A percentile compares a stretch with the other conserved stretches of the same genome.
Evolutionary conservation across 768 basidiomycete genomes (phyloP).

Genomic region (Podaxis sp.): DNA sequence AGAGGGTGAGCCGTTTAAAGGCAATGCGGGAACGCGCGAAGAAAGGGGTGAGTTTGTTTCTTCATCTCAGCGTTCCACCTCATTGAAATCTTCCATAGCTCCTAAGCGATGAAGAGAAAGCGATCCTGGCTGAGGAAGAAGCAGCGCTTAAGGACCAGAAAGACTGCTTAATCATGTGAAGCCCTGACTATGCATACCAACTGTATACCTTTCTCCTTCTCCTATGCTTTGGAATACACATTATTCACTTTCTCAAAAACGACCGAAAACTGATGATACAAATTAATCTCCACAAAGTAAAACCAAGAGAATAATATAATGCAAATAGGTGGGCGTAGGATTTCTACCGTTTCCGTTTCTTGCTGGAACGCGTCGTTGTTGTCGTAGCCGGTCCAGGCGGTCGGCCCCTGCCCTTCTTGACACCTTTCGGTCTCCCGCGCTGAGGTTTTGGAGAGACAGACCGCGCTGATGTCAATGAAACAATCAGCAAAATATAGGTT

Average conservation of each 20-base stretch:
- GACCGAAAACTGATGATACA: conserved; percentile 12
- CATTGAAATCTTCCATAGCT: conserved; percentile 33
- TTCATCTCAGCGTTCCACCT: conserved; percentile 3
- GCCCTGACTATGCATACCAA: neutral
- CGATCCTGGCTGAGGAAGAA: conserved; percentile 52
- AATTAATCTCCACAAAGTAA: conserved; percentile 7
- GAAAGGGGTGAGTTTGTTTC: conserved; percentile 61
- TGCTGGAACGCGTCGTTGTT: conserved; percentile 33
- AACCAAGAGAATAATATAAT: conserved; percentile 15
- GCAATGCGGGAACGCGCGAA: conserved; percentile 72
- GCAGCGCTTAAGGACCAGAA: conserved; percentile 40
- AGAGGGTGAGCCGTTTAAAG: conserved; percentile 66
- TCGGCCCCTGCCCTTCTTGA: conserved; percentile 25
- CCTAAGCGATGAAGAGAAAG: conserved; percentile 65
- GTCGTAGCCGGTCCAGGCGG: conserved; percentile 26
- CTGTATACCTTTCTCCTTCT: neutral
- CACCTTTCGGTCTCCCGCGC: conserved; percentile 33
- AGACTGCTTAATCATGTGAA: conserved; percentile 59
- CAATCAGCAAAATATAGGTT: conserved; percentile 7
- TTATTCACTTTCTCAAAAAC: neutral
- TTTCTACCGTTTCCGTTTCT: conserved; percentile 47
- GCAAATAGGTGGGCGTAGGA: neutral
- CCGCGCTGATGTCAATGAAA: conserved; percentile 24
- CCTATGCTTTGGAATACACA: neutral
- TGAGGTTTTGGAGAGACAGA: conserved; percentile 39